Conservation (phyloP, 495 filamentous ascomycete species). For the Aspergillus kassunensis region DNA sequence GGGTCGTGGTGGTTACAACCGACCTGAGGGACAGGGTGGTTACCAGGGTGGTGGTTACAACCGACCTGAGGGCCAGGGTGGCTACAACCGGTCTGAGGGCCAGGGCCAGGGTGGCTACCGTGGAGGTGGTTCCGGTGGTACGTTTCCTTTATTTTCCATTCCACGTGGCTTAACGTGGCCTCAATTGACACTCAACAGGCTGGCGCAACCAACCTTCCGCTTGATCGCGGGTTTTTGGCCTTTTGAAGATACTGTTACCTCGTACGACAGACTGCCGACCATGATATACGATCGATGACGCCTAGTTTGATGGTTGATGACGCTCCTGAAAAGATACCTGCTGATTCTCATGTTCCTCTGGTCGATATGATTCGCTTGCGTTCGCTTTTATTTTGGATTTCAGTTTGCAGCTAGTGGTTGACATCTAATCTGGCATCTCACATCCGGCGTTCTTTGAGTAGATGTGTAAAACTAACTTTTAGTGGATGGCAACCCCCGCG, state of each 20-base stretch:
- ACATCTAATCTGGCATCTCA: constrained; percentile 14
- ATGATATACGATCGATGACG: constrained; percentile 17
- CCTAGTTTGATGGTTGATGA: constrained; percentile 18
- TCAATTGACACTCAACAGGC: constrained; percentile 5
- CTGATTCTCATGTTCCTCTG: constrained; percentile 9
- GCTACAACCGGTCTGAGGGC: constrained; percentile 40
- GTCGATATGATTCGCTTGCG: constrained; percentile 8
- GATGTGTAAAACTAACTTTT: constrained; percentile 1
- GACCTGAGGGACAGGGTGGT: constrained; percentile 26
- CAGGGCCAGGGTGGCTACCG: constrained; percentile 20
- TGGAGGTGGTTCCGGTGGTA: constrained; percentile 33
- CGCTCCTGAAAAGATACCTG: constrained; percentile 11
- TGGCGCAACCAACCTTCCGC: constrained; percentile 25
- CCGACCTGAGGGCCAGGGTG: constrained; percentile 41
- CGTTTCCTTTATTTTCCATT: constrained; percentile 17
- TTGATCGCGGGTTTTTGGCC: no score
- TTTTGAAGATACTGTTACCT: not conserved
- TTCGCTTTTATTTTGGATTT: constrained; percentile 7
- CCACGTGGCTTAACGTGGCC: constrained; percentile 1
- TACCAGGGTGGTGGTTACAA: constrained; percentile 34
- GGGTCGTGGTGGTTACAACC: constrained; percentile 44
- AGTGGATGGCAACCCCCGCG: not conserved
- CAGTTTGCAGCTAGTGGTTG: constrained; percentile 15
- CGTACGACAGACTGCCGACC: constrained; percentile 12
- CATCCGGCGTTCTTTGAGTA: constrained; percentile 2